Percentiles rank a stretch among this genome's conserved stretches.
These are phyloP conservation scores for Trametes polyzona DNA, from an alignment of 1,284 basidiomycete genomes.

Conservation along the genomic window DNA sequence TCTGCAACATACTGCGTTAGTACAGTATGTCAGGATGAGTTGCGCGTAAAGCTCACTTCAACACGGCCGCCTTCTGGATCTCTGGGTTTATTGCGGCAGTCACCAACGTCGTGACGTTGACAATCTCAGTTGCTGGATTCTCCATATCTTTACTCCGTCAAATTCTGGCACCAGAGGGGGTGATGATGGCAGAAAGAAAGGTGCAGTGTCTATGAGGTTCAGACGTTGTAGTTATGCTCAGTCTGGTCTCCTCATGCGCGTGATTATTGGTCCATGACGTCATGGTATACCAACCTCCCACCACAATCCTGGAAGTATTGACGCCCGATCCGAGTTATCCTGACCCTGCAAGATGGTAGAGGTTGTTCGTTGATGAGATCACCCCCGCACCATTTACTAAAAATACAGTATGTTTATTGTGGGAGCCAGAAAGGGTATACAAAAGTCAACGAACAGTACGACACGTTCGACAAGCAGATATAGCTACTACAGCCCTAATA, in stretches of 20 bases:
- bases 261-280: slow-evolving; percentile 5
- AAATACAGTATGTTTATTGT: no score
- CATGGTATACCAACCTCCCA: slow-evolving; percentile 2
- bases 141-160: slow-evolving; percentile 45
- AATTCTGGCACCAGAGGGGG: background rate
- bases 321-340: no score
- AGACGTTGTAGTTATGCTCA: background rate
- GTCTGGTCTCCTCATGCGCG: no score
- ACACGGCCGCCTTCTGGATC: slow-evolving; percentile 49
- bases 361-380: no score
- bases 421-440: no score
- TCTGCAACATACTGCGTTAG: slow-evolving; percentile 14
- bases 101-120: slow-evolving; percentile 45
- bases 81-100: slow-evolving; percentile 51
- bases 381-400: no score
- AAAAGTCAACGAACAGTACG: no score
- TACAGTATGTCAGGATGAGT: background rate
- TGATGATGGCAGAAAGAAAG: background rate
- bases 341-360: no score
- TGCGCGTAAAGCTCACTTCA: slow-evolving; percentile 32
- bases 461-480: no score
- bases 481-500: no score
- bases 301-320: no score
- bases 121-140: slow-evolving; percentile 54
- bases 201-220: background rate